These are phyloP conservation scores for Nasturtium officinale DNA, from an alignment of 345 rosid species.

Conservation along the genomic window DNA sequence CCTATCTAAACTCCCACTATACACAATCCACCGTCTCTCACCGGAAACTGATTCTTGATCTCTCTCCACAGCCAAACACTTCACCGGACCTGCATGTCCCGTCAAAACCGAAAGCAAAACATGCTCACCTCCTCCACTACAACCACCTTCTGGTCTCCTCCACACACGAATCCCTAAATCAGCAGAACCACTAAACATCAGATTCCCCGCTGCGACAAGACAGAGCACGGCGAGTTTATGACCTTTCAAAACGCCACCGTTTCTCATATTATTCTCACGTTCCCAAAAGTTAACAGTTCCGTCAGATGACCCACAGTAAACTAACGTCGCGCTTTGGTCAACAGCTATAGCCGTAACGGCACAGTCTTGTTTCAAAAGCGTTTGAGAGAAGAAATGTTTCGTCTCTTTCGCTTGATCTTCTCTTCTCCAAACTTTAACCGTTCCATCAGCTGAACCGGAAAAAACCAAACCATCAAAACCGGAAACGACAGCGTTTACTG, in stretches of 20 bases:
- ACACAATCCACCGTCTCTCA: conserved; percentile 72
- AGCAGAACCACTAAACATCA: conserved; percentile 85
- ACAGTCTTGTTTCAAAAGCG: conserved; percentile 76
- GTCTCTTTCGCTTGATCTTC: conserved; percentile 85
- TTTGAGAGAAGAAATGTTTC: conserved; percentile 79
- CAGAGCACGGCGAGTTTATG: conserved; percentile 81
- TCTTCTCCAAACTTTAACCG: conserved; percentile 86
- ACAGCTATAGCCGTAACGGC: conserved; percentile 76
- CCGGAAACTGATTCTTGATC: conserved; percentile 51
- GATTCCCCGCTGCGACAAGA: conserved; percentile 64
- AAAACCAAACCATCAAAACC: conserved; percentile 84
- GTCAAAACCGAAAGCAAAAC: conserved; percentile 61
- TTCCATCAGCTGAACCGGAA: conserved; percentile 87
- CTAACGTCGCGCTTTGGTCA: conserved; percentile 53
- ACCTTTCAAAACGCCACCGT: conserved; percentile 72
- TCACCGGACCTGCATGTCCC: conserved; percentile 84
- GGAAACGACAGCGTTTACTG: conserved; percentile 66
- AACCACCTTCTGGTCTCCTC: conserved; percentile 54
- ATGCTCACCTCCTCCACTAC: conserved; percentile 45
- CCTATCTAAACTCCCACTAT: conserved; percentile 92
- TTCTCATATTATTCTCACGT: conserved; percentile 53
- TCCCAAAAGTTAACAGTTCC: conserved; percentile 86
- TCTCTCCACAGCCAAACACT: conserved; percentile 81
- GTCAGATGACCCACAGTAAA: conserved; percentile 87
- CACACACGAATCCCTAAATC: conserved; percentile 83